These are phyloP conservation scores for Akanthomyces dipterigenus DNA, from an alignment of 2,329 filamentous ascomycete genomes.

Conservation along the genomic window DNA sequence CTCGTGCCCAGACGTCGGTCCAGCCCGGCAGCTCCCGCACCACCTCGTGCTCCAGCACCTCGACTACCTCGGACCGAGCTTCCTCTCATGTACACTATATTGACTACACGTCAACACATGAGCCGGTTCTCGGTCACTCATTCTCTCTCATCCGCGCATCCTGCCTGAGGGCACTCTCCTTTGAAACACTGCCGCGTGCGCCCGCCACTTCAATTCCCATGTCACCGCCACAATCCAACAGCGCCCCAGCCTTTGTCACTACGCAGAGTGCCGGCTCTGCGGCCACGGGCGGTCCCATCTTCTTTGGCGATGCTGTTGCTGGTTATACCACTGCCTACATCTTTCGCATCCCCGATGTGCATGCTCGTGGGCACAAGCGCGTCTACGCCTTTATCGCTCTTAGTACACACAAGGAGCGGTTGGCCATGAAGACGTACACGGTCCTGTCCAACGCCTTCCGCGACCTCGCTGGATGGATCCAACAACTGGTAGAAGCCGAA, in stretches of 20 bases:
- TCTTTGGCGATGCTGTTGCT: conserved; percentile 58
- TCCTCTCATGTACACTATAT: conserved; percentile 56
- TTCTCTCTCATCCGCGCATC: conserved; percentile 62
- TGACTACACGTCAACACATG: conserved; percentile 63
- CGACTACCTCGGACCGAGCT: conserved; percentile 38
- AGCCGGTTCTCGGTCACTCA: conserved; percentile 53
- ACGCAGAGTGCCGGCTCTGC: conserved; percentile 47
- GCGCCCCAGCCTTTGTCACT: conserved; percentile 46
- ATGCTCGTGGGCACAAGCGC: conserved; percentile 61
- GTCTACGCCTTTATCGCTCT: conserved; percentile 62
- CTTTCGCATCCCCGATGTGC: conserved; percentile 61
- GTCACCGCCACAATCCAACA: conserved; percentile 28
- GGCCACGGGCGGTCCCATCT: conserved; percentile 58
- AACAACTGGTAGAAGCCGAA: conserved; percentile 56
- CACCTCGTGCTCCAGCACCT: conserved; percentile 48
- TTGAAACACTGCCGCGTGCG: conserved; percentile 57
- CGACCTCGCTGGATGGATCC: conserved; percentile 60
- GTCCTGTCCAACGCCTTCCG: conserved; percentile 56
- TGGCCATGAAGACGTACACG: conserved; percentile 60
- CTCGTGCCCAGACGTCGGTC: conserved; percentile 34
- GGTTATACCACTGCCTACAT: conserved; percentile 66
- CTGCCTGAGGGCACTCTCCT: conserved; percentile 59
- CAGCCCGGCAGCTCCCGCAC: conserved; percentile 36
- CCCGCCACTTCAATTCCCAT: conserved; percentile 36
- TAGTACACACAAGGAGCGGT: conserved; percentile 57